phyloP scores from a whole-genome alignment of 2,329 filamentous ascomycete genomes.

The Aspergillus pseudoviridinutans region DNA sequence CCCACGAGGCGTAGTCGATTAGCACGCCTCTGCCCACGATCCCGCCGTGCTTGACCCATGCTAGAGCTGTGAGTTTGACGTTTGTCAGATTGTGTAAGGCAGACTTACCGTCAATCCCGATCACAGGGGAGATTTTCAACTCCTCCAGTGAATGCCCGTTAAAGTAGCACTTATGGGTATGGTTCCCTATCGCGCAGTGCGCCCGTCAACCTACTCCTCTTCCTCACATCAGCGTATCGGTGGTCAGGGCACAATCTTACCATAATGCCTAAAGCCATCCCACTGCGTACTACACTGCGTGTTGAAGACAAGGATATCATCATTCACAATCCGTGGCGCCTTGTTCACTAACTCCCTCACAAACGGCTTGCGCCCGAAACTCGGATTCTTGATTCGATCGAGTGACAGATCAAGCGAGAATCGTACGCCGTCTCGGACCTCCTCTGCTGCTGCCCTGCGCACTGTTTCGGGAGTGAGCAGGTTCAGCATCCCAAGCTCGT shows the following conservation, averaged over 20 bases:
- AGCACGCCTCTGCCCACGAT: conserved; percentile 48
- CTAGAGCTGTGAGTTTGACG: conserved; percentile 15
- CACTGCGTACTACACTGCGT: conserved; percentile 56
- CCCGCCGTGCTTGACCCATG: conserved; percentile 36
- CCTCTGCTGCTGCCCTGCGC: conserved; percentile 37
- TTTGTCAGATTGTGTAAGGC: neutral
- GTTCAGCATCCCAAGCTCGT: conserved; percentile 55
- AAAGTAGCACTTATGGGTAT: conserved; percentile 40
- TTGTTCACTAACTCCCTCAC: conserved; percentile 52
- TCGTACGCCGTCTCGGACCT: conserved; percentile 39
- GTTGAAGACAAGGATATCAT: conserved; percentile 59
- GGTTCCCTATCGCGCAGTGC: conserved; percentile 35
- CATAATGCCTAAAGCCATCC: conserved; percentile 39
- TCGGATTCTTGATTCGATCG: conserved; percentile 49
- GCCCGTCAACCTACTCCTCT: neutral
- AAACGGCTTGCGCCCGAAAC: conserved; percentile 56
- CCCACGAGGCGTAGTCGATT: conserved; percentile 45
- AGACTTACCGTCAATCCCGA: conserved; percentile 40
- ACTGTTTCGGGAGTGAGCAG: conserved; percentile 49
- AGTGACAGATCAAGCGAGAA: conserved; percentile 60
- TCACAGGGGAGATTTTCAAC: conserved; percentile 31
- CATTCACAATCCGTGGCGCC: conserved; percentile 52
- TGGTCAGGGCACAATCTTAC: conserved; percentile 4
- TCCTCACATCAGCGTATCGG: conserved; percentile 3
- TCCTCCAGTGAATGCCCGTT: conserved; percentile 40